Percentiles rank a stretch among this genome's conserved stretches.
phyloP scores from a whole-genome alignment of 169 alveolate species.

The Plasmodium coatneyi region DNA sequence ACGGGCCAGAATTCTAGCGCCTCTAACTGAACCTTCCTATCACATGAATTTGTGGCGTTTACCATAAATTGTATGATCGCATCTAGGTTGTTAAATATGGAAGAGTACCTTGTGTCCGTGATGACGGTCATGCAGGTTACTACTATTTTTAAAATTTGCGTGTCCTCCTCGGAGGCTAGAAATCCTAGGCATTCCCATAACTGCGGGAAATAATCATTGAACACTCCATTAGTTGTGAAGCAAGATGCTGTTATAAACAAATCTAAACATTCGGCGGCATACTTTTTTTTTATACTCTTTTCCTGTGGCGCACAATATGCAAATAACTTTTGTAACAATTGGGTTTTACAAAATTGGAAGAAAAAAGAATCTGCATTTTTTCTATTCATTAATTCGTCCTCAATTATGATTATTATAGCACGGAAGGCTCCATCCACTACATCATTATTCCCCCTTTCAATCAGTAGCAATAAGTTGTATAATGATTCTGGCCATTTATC shows the following conservation, averaged over 20 bases:
- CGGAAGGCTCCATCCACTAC: slow-evolving; percentile 84
- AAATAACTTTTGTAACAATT: slow-evolving; percentile 69
- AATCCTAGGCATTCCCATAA: slow-evolving; percentile 85
- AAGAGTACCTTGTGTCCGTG: slow-evolving; percentile 80
- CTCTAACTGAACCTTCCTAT: slow-evolving; percentile 85
- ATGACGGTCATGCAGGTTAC: slow-evolving; percentile 81
- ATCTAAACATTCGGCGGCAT: slow-evolving; percentile 75
- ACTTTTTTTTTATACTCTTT: slow-evolving; percentile 45
- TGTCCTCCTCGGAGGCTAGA: slow-evolving; percentile 79
- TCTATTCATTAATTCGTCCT: slow-evolving; percentile 79
- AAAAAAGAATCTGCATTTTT: slow-evolving; percentile 77
- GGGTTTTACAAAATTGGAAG: slow-evolving; percentile 75
- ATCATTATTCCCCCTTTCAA: slow-evolving; percentile 80
- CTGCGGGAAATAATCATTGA: slow-evolving; percentile 74
- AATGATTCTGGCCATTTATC: slow-evolving; percentile 82
- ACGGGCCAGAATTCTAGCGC: slow-evolving; percentile 89
- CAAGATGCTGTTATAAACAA: slow-evolving; percentile 55
- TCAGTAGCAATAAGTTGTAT: slow-evolving; percentile 77
- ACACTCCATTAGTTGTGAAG: slow-evolving; percentile 65
- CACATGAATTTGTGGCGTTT: slow-evolving; percentile 81
- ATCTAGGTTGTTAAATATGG: slow-evolving; percentile 81
- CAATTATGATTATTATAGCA: slow-evolving; percentile 80
- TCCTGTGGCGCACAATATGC: slow-evolving; percentile 56
- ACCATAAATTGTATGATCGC: slow-evolving; percentile 85
- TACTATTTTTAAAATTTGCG: slow-evolving; percentile 79